A percentile compares a stretch with the other conserved stretches of the same genome.
These are phyloP conservation scores for Leptographium wingfieldii DNA, from an alignment of 2,329 filamentous ascomycete species.

Conservation along the genomic window DNA sequence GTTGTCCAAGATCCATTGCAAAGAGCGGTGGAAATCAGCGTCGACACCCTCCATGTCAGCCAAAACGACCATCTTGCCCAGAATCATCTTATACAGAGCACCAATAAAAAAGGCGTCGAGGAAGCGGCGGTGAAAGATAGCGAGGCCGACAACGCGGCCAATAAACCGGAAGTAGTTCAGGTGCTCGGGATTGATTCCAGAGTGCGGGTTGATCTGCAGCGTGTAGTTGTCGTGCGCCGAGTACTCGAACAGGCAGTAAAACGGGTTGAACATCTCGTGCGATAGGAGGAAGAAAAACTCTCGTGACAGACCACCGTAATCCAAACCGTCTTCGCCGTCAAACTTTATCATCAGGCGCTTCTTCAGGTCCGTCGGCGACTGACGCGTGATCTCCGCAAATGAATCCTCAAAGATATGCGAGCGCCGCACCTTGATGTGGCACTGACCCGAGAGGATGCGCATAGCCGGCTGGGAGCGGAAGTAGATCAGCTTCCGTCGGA, in stretches of 20 bases:
- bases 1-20: slow-evolving; percentile 97
- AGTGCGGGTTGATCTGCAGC: slow-evolving; percentile 98
- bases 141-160: slow-evolving; percentile 86
- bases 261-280: slow-evolving; percentile 99
- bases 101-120: slow-evolving; percentile 98
- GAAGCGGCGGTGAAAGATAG: slow-evolving; percentile 96
- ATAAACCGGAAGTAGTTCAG: slow-evolving; percentile 99
- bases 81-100: slow-evolving; percentile 98
- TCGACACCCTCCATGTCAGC: slow-evolving; percentile 99
- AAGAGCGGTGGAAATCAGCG: slow-evolving; percentile 89
- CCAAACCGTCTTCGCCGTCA: slow-evolving; percentile 92
- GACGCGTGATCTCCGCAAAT: slow-evolving; percentile 95
- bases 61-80: slow-evolving; percentile 81
- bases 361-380: slow-evolving; percentile 91
- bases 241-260: slow-evolving; percentile 99
- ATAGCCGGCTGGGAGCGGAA: slow-evolving; percentile 96
- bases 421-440: slow-evolving; percentile 92
- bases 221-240: slow-evolving; percentile 99
- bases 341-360: slow-evolving; percentile 99
- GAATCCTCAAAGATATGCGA: slow-evolving; percentile 98
- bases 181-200: slow-evolving; percentile 97
- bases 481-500: slow-evolving; percentile 95
- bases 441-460: slow-evolving; percentile 89
- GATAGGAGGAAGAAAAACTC: slow-evolving; percentile 99
- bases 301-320: slow-evolving; percentile 93